Evolutionary conservation across 1,284 basidiomycete species (phyloP).

Genomic region (Retiboletus flavoniger): DNA sequence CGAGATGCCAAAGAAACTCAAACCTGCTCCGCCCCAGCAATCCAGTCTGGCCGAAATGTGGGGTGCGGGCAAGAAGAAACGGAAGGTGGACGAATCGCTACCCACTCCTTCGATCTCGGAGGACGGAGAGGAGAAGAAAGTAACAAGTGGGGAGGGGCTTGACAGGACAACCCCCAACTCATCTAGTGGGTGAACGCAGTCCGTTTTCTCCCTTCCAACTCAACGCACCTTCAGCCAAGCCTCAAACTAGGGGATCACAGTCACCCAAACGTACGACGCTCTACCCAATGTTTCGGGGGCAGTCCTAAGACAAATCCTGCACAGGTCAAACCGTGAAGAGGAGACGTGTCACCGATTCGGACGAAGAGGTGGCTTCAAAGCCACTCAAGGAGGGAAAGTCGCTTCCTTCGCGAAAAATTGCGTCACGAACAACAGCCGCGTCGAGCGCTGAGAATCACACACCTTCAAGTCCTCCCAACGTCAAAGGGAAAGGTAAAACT

Average conservation of each 20-base stretch:
- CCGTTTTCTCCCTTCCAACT: conserved; percentile 1
- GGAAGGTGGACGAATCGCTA: conserved; percentile 21
- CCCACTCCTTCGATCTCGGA: conserved; percentile 19
- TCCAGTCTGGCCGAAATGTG: conserved; percentile 72
- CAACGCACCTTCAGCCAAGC: conserved; percentile 31
- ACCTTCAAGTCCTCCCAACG: conserved; percentile 9
- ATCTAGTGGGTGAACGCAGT: conserved; percentile 17
- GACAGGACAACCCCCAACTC: background rate
- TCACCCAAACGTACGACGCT: conserved; percentile 25
- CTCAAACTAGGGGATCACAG: conserved; percentile 42
- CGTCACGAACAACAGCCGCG: conserved; percentile 3
- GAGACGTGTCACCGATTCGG: conserved; percentile 62
- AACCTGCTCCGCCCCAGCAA: conserved; percentile 65
- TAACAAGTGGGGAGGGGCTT: conserved; percentile 10
- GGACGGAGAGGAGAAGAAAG: conserved; percentile 36
- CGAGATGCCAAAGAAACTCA: conserved; percentile 61
- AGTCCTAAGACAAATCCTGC: background rate
- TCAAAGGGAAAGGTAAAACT: conserved; percentile 28
- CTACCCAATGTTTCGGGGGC: background rate
- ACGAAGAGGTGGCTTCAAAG: conserved; percentile 49
- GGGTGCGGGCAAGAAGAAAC: conserved; percentile 50
- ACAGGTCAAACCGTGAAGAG: conserved; percentile 46
- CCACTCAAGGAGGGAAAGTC: conserved; percentile 1
- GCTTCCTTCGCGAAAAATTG: background rate
- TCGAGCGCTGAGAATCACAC: conserved; percentile 15